Evolutionary conservation across 441 rosid genomes (phyloP).

Genomic region (Erodium texanum): DNA sequence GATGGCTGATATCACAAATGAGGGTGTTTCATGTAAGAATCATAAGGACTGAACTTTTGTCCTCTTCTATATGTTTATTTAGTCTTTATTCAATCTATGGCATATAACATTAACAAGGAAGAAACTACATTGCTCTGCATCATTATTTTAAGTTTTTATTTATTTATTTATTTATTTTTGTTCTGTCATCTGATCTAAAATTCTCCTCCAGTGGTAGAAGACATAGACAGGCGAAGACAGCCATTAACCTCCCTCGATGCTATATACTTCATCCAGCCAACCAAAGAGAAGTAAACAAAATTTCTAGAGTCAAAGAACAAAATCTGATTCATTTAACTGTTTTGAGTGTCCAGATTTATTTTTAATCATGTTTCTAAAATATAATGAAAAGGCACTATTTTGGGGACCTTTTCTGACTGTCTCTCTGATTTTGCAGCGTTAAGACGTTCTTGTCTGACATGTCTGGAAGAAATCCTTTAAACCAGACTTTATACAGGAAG

Average conservation of each 20-base stretch:
- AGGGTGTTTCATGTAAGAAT: constrained; percentile 93
- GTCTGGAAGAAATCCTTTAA: constrained; percentile 85
- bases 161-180: too few species aligned
- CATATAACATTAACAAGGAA: too few species aligned
- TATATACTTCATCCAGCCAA: constrained; percentile 88
- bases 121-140: too few species aligned
- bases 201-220: constrained; percentile 72
- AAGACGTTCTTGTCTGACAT: constrained; percentile 78
- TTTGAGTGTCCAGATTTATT: not conserved
- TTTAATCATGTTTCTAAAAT: not conserved
- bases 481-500: constrained; percentile 84
- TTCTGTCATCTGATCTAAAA: constrained; percentile 9
- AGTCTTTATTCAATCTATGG: too few species aligned
- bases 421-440: constrained; percentile 41
- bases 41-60: constrained; percentile 2
- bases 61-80: not conserved
- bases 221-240: constrained; percentile 70
- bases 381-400: not conserved
- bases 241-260: constrained; percentile 87
- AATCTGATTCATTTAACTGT: not conserved
- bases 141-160: not conserved
- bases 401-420: constrained; percentile 4
- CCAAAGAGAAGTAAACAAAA: constrained; percentile 61
- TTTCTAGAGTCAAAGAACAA: not conserved
- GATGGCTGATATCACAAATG: constrained; percentile 91